Base-by-base conservation (phyloP, 2,329 filamentous ascomycete species). In the Fusarium euwallaceae region DNA sequence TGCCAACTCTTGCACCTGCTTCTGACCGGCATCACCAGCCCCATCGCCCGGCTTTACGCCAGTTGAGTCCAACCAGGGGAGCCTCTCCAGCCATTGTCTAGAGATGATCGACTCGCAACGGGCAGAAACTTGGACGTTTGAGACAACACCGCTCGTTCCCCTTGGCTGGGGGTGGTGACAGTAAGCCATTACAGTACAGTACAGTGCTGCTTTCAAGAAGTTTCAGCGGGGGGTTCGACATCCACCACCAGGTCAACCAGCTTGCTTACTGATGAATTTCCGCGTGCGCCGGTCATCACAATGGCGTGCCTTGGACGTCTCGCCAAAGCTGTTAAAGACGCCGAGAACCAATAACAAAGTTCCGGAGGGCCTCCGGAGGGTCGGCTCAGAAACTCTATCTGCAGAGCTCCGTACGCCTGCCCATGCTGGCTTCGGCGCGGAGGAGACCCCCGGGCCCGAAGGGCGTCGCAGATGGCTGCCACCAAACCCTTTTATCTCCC, bases 351-450 rank as follows among this genome's bases (percentile, higher is more conserved):
- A 75, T 70, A 22, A 70, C 12, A 6, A 32, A 41, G 24, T 51
- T 73, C 56, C 72, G 72, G 72, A 43, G 43, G 22, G 22, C 39
- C 55, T 75, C 72, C 72, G 69, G 43, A 55, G 29, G 45, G 51
- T 45, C 60, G 58, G 59, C 32, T 41, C 61, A n/a, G 39, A 61
- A 68, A 75, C 58, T 76, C 69, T 74, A 75, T 71, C 53, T 66
- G 45, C 16, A 53, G 24, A 53, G 48, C 48, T 29, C 48, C 48
- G 24, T 53, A 27, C 51, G 67, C 59, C 67, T 69, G 24, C 48
- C 53, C 43, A 60, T 32, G 66, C 48, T 56, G 36, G 56, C 53
- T 72, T 64, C 61, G 58, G 56, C 56, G 69, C 67, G 75, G 75
- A 74, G 61, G 34, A 61, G n/a, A 45, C 36, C 61, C 67, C 73